Base-by-base conservation (phyloP, 2,329 filamentous ascomycete genomes). In the Colletotrichum cereale region DNA sequence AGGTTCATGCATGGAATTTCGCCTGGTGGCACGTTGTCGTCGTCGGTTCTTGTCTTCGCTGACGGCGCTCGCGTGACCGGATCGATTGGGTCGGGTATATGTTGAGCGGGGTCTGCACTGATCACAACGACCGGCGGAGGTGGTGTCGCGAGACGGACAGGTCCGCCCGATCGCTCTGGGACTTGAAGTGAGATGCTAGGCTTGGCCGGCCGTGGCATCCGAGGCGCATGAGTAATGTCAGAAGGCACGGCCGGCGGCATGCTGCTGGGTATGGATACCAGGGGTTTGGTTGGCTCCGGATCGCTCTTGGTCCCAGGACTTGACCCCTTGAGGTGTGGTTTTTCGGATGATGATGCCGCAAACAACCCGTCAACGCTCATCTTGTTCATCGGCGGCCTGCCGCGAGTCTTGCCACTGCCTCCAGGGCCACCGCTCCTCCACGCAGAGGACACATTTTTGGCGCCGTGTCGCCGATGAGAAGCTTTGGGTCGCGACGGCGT, bases 371-470 rank as follows among this genome's bases (percentile, higher is more conserved):
- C 90, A 18, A 89, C 86, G 0, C 87, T 86, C 72, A 76, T 79
- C 71, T 75, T 84, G 75, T 92, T 93, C 67, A 91, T 92, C 0
- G 94, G 93, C 52, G 95, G 95, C 71, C 95, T 86, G 8, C 95
- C 95, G 74, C 95, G 86, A 18, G 92, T 86, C 79, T 95, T 97
- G 2, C 92, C 91, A 4, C 63, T 66, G 1, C 88, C 83, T 16
- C 90, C 85, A 48, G 86, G 85, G 21, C 88, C 88, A 70, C 87
- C 89, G 73, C 90, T 90, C 66, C 92, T 90, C 95, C 95, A 98
- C 0, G 95, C 95, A 12, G 95, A 97, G 0, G 95, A 97, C 0
- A 97, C 94, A 8, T 93, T 94, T 77, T 90, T 90, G 0, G 94
- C 93, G 0, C 95, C 95, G 79, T 97, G 93, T 5, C 93, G 89